Evolutionary conservation across 352 stramenopile genomes (phyloP), one percentile per base, ranked within the genome.

Genomic region (Phytophthora idaei): DNA sequence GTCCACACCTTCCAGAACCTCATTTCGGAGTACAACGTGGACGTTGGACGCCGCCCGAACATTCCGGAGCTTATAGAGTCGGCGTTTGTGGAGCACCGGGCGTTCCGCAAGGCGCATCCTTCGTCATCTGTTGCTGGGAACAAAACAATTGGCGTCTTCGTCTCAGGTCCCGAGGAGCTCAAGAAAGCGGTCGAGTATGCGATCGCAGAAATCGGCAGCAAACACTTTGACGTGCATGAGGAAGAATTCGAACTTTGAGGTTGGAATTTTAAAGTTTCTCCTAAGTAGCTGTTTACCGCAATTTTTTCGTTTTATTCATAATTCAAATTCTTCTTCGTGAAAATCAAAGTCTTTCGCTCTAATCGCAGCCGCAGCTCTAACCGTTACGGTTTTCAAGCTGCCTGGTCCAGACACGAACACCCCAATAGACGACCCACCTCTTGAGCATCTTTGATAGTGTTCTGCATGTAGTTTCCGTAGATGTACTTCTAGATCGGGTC

Each of bases 351-450:
- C 49, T 4, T n/a, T 49, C 21, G 60, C 29, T 41, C 39, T 21
- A 28, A 74, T 46, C 9, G 52, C 34, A 17, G 49, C 55, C 25
- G 57, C 53, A 21, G 67, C 61, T 54, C 15, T 36, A 4, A n/a
- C 41, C 21, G 39, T 50, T 10, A 61, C 50, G 45, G 55, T 47
- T 55, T 81, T 84, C 45, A 84, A 61, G 12, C 53, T 64, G 0
- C 54, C 41, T 11, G 76, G 73, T 9, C 73, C 76, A 3, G 76
- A 84, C 31, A 81, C 61, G 14, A 84, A 61, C 15, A 81, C 59
- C 2, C 70, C 76, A 27, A 83, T 69, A 21, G 32, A 48, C 34
- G 32, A 48, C 34, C 21, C 42, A 14, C 32, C 53, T 4, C 29
- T 11, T 5, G 42, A 47, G 10, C 28, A 58, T 53, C 57, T 25